Percentiles rank a stretch among this genome's conserved stretches.
phyloP scores from a whole-genome alignment of 768 basidiomycete species.

The Phaffia australis region DNA sequence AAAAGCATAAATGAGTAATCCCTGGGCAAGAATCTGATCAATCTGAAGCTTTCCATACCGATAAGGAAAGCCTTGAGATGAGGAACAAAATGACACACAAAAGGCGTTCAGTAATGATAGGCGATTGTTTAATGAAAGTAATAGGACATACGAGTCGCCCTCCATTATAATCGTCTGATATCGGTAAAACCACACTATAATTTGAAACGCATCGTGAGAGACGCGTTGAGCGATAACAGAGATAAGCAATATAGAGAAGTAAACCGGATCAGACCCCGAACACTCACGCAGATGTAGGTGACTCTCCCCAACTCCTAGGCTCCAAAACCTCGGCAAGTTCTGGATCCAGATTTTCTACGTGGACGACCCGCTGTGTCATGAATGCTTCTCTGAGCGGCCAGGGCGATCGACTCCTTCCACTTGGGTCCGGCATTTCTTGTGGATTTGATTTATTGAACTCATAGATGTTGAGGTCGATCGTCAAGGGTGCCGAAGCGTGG shows the following conservation, averaged over 20 bases:
- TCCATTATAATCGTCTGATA: slow-evolving; percentile 8
- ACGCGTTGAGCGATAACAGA: background rate
- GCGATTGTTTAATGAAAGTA: too few species aligned
- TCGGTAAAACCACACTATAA: slow-evolving; percentile 7
- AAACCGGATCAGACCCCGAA: too few species aligned
- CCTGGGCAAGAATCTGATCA: too few species aligned
- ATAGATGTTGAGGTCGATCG: slow-evolving; percentile 11
- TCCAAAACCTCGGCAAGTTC: slow-evolving; percentile 17
- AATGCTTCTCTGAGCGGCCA: slow-evolving; percentile 25
- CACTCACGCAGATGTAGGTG: background rate
- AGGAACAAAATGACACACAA: background rate
- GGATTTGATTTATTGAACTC: slow-evolving; percentile 14
- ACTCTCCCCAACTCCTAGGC: slow-evolving; percentile 17
- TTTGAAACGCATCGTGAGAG: background rate
- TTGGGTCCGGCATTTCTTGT: background rate
- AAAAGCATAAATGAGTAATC: too few species aligned
- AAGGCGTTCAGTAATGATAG: too few species aligned
- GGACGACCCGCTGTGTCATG: slow-evolving; percentile 12
- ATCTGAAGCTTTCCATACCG: too few species aligned
- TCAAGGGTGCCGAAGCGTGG: slow-evolving; percentile 11
- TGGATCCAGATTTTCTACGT: background rate
- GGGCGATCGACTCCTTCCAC: slow-evolving; percentile 2
- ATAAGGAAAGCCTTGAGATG: slow-evolving; percentile 1
- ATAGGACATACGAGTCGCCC: slow-evolving; percentile 11
- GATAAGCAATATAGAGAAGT: background rate